These are phyloP conservation scores for Pholiota microspora DNA, from an alignment of 768 basidiomycete species.

Conservation along the genomic window DNA sequence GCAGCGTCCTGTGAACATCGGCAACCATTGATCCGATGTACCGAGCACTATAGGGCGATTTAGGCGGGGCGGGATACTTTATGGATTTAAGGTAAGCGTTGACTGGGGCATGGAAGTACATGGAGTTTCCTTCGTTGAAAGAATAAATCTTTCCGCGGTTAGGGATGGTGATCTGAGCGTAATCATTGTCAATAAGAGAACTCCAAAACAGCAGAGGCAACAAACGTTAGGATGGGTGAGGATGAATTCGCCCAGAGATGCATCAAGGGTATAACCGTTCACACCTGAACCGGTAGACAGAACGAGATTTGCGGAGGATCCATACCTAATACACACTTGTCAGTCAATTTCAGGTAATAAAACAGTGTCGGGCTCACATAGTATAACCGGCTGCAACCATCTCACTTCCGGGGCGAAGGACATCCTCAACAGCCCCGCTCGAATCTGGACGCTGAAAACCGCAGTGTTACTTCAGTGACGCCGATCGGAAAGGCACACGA, in stretches of 20 bases:
- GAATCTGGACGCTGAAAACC: conserved; percentile 61
- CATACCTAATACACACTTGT: conserved; percentile 45
- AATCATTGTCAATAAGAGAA: neutral
- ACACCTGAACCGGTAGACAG: conserved; percentile 94
- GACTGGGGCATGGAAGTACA: conserved; percentile 89
- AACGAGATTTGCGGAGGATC: conserved; percentile 95
- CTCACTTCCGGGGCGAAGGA: conserved; percentile 88
- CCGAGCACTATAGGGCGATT: conserved; percentile 84
- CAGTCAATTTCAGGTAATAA: neutral
- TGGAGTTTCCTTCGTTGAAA: conserved; percentile 97
- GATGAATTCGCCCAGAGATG: conserved; percentile 95
- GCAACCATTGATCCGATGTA: conserved; percentile 99
- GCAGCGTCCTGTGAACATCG: conserved; percentile 92
- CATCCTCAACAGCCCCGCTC: conserved; percentile 78
- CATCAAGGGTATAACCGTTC: conserved; percentile 97
- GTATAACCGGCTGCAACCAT: conserved; percentile 99
- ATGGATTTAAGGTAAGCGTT: conserved; percentile 83
- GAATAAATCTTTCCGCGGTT: conserved; percentile 98
- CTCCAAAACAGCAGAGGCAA: conserved; percentile 8
- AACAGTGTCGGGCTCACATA: conserved; percentile 56
- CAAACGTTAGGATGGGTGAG: conserved; percentile 93
- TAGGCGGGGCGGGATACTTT: conserved; percentile 81
- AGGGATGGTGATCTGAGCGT: conserved; percentile 84
- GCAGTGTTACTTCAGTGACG: neutral
- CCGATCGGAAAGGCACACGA: conserved; percentile 14